Base-by-base conservation (phyloP, 192 early-diverging fungal species). In the Ambispora gerdemannii region DNA sequence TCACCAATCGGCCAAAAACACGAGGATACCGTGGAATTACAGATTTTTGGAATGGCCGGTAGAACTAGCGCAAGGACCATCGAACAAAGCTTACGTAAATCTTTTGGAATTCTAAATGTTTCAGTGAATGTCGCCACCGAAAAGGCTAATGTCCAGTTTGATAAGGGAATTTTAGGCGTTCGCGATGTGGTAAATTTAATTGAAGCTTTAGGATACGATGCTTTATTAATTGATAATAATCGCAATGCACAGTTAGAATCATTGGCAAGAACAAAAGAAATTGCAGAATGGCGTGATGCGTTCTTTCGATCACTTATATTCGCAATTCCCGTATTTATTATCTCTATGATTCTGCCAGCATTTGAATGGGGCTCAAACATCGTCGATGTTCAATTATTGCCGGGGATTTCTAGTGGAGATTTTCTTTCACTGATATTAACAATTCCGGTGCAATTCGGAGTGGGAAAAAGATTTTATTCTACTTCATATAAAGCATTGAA, bases 21-120 rank as follows among this genome's bases (percentile, higher is more conserved):
- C 27, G 52, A 86, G 35, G 84, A 83, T 25, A 77, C 72, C 0
- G 79, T 89, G 1, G 83, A 85, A 60, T 81, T 98, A n/a, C 83
- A 89, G 60, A 87, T 98, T n/a, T 94, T 88, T 67, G 95, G 95
- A n/a, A 96, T 98, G 95, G 91, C 90, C 15, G 92, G 91, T 62
- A 87, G 88, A 15, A 87, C 84, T 55, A 94, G 93, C 70, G 90
- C 89, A 34, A 84, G 84, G 4, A 81, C 84, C 28, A 89, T 98
- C 52, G 93, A 96, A 72, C 86, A 87, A 1, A 82, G 80, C 31
- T 73, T 92, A 2, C 59, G 56, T 13, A 84, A 84, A 25, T 63
- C 86, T 71, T 72, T 75, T 2, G 90, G 88, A 3, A 82, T 96
- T 19, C 52, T 78, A 20, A 81, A 76, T 10, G 88, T 84, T 32